These are phyloP conservation scores for Daldinia sp. DNA, from an alignment of 2,329 filamentous ascomycete species.

Conservation along the genomic window DNA sequence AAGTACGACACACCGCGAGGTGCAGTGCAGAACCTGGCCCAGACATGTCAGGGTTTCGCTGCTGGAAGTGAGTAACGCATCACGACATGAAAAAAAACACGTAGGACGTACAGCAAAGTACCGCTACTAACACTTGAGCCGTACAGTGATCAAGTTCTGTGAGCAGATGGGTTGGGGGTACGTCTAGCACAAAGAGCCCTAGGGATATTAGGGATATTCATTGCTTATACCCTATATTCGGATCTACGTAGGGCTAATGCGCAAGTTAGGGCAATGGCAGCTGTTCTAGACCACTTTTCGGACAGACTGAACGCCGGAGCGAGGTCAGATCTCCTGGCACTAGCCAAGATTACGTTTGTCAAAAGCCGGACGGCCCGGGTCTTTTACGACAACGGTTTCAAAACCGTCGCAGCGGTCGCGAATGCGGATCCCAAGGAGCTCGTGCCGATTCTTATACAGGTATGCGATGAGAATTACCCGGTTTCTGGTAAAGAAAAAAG, in stretches of 20 bases:
- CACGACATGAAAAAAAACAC: background rate
- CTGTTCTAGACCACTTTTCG: constrained; percentile 79
- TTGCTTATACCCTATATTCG: background rate
- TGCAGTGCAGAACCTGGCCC: constrained; percentile 76
- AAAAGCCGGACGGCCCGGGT: constrained; percentile 80
- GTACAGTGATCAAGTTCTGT: constrained; percentile 77
- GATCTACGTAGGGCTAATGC: constrained; percentile 22
- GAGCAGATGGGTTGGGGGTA: constrained; percentile 80
- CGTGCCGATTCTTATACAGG: constrained; percentile 78
- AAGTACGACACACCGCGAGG: constrained; percentile 80
- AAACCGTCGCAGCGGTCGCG: constrained; percentile 74
- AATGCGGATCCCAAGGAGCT: constrained; percentile 76
- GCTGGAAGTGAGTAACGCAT: constrained; percentile 65
- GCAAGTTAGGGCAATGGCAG: constrained; percentile 70
- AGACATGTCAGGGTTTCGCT: constrained; percentile 82
- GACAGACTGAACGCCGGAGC: constrained; percentile 80
- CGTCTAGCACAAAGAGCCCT: constrained; percentile 41
- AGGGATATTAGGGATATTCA: background rate
- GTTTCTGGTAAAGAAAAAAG: background rate
- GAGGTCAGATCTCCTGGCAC: constrained; percentile 75
- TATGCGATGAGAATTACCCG: constrained; percentile 49
- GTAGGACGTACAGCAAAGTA: background rate
- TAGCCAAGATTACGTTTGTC: constrained; percentile 79
- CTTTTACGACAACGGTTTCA: constrained; percentile 82
- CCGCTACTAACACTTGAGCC: constrained; percentile 22